These are phyloP conservation scores for Penicillium sp. DNA, from an alignment of 2,329 filamentous ascomycete species.

Conservation along the genomic window DNA sequence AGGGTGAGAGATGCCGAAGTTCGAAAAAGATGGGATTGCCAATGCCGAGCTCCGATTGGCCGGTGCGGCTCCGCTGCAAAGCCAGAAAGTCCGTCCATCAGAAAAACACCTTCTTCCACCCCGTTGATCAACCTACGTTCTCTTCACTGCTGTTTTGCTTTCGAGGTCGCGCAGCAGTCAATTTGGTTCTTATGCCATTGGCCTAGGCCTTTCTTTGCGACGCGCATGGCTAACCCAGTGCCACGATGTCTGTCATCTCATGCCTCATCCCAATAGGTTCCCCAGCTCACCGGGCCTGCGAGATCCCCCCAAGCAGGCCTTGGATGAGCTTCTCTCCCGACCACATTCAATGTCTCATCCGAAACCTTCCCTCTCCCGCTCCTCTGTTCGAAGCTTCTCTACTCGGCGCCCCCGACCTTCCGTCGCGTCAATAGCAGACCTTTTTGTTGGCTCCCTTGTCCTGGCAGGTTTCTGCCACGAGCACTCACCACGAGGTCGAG, in stretches of 20 bases:
- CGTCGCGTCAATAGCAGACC: constrained; percentile 46
- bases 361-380: constrained; percentile 24
- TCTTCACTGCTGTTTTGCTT: constrained; percentile 1
- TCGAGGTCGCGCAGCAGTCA: constrained; percentile 15
- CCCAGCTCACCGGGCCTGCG: constrained; percentile 52
- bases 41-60: constrained; percentile 40
- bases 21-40: constrained; percentile 38
- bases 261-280: constrained; percentile 61
- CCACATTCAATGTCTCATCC: constrained; percentile 31
- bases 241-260: constrained; percentile 64
- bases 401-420: constrained; percentile 29
- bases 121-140: constrained; percentile 5
- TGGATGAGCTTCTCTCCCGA: constrained; percentile 27
- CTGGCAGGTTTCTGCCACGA: constrained; percentile 53
- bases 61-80: constrained; percentile 33
- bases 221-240: constrained; percentile 39
- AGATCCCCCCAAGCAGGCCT: constrained; percentile 48
- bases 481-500: constrained; percentile 43
- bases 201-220: constrained; percentile 25
- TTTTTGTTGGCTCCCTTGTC: constrained; percentile 56
- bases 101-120: constrained; percentile 24
- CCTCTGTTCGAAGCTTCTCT: constrained; percentile 30
- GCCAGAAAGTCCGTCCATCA: constrained; percentile 26
- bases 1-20: constrained; percentile 20
- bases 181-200: constrained; percentile 12